These are phyloP conservation scores for Diaporthe caulivora DNA, from an alignment of 2,329 filamentous ascomycete genomes.

Conservation along the genomic window DNA sequence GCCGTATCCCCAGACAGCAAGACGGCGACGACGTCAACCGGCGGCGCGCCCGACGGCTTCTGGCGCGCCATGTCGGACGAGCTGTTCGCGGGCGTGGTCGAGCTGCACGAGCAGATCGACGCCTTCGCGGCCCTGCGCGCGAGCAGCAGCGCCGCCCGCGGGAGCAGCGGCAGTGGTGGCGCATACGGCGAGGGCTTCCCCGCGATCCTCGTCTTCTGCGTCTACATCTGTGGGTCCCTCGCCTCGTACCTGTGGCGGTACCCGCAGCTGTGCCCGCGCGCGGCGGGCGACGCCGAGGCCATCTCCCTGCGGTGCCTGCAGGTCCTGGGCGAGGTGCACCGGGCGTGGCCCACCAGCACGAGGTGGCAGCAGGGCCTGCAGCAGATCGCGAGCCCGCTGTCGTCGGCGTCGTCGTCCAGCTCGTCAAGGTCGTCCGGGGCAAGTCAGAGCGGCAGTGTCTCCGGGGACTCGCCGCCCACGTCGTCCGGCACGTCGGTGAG, in stretches of 20 bases:
- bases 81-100: constrained; percentile 51
- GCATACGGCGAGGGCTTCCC: constrained; percentile 48
- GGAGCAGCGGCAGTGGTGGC: not conserved
- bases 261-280: constrained; percentile 46
- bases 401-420: constrained; percentile 21
- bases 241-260: constrained; percentile 48
- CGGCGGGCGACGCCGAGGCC: constrained; percentile 44
- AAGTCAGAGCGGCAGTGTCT: constrained; percentile 30
- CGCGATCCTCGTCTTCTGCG: constrained; percentile 54
- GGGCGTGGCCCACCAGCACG: constrained; percentile 42
- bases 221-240: constrained; percentile 56
- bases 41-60: constrained; percentile 43
- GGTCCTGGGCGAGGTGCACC: constrained; percentile 42
- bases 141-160: constrained; percentile 3
- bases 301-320: constrained; percentile 43
- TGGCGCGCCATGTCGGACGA: constrained; percentile 47
- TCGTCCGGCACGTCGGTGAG: constrained; percentile 30
- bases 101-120: constrained; percentile 52
- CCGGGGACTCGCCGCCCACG: constrained; percentile 32
- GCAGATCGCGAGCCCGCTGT: constrained; percentile 40
- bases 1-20: constrained; percentile 38
- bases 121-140: constrained; percentile 47
- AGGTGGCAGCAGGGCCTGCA: constrained; percentile 43
- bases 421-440: constrained; percentile 18
- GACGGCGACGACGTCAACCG: not conserved